phyloP scores from a whole-genome alignment of 257 asterid species.

The Hygrophila difformis region DNA sequence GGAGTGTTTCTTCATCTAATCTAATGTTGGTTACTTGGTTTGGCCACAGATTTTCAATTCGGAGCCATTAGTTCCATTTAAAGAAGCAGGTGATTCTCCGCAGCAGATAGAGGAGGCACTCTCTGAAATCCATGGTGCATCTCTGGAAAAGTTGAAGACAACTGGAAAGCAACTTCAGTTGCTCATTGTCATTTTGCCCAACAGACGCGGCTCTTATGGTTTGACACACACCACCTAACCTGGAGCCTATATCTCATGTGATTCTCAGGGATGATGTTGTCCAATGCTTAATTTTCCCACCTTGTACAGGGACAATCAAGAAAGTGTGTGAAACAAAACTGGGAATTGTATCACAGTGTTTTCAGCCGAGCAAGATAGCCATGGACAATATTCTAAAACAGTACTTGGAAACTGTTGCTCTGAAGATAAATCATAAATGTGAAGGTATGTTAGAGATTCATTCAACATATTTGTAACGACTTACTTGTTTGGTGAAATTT shows the following conservation, averaged over 20 bases:
- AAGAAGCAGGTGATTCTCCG: constrained; percentile 9
- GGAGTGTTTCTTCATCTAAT: no score
- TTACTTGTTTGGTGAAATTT: background rate
- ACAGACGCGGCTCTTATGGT: constrained; percentile 58
- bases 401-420: constrained; percentile 61
- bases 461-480: background rate
- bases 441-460: constrained; percentile 39
- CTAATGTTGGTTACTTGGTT: constrained; percentile 5
- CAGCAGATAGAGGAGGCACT: constrained; percentile 42
- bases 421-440: constrained; percentile 81
- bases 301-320: constrained; percentile 53
- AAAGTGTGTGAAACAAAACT: constrained; percentile 68
- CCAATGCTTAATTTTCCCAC: constrained; percentile 3
- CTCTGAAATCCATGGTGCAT: constrained; percentile 20
- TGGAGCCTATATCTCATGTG: background rate
- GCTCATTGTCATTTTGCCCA: constrained; percentile 66
- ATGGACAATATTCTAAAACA: constrained; percentile 29
- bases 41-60: constrained; percentile 38
- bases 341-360: constrained; percentile 87
- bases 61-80: constrained; percentile 28
- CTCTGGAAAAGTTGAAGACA: background rate
- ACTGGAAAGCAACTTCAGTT: constrained; percentile 35
- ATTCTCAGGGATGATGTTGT: background rate
- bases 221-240: no score
- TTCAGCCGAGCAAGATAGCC: constrained; percentile 35